Conservation (phyloP, 768 basidiomycete genomes). For the Galerina marginata region DNA sequence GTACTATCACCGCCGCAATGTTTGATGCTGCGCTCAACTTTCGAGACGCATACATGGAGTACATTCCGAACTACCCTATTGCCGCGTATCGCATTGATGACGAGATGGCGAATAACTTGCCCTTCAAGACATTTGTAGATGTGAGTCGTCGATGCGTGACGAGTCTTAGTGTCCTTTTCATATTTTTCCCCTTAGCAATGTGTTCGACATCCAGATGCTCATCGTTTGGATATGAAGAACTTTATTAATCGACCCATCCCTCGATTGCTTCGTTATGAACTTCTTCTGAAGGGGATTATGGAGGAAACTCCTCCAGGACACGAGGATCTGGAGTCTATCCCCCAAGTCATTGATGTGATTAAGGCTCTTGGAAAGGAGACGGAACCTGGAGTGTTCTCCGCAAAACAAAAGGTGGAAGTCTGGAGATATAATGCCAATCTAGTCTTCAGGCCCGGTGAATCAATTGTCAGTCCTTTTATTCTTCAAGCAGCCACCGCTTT, state of each 20-base stretch:
- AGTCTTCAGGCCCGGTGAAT: constrained; percentile 79
- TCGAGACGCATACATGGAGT: constrained; percentile 91
- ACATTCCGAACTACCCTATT: constrained; percentile 91
- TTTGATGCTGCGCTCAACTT: constrained; percentile 92
- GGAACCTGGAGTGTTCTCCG: constrained; percentile 84
- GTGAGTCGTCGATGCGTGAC: constrained; percentile 45
- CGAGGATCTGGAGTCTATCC: constrained; percentile 83
- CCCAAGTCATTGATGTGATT: constrained; percentile 87
- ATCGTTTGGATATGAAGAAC: constrained; percentile 88
- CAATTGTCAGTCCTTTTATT: constrained; percentile 47
- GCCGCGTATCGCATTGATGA: constrained; percentile 88
- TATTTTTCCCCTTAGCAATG: constrained; percentile 37
- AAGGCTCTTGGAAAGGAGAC: constrained; percentile 85
- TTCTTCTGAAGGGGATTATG: constrained; percentile 80
- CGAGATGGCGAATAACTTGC: constrained; percentile 80
- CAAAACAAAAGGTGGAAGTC: constrained; percentile 88
- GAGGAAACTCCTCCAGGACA: constrained; percentile 77
- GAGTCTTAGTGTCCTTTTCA: neutral
- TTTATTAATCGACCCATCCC: constrained; percentile 94
- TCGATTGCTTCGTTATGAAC: constrained; percentile 85
- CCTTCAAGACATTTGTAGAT: constrained; percentile 85
- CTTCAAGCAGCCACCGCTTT: neutral
- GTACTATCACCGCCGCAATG: constrained; percentile 81
- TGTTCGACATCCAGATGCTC: constrained; percentile 73
- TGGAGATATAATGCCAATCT: constrained; percentile 86